Evolutionary conservation across 179 eudicot species (phyloP), one percentile per base, ranked within the genome.

Genomic region (Silene noctiflora): DNA sequence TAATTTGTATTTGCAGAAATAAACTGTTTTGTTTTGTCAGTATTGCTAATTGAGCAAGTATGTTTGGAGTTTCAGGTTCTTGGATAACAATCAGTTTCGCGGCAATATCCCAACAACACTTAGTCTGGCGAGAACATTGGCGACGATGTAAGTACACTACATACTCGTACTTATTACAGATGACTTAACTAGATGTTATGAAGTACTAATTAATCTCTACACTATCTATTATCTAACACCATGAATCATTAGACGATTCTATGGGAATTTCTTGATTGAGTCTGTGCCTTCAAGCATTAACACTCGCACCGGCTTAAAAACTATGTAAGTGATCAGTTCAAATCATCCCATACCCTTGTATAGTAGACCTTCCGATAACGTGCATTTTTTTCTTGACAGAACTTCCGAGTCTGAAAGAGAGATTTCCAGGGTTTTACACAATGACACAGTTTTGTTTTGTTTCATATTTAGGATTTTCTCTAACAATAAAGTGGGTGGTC

Each of bases 51-150:
- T 25, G 0, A 24, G 3, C 19, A 1, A 39, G n/a, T 6, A 35
- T 8, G 29, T 2, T 66, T 59, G 60, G 69, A 62, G 29, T 75
- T 42, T 42, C 20, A 93, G 98, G 84, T 89, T 93, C 14, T 81
- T 91, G 74, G 98, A 93, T 51, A 85, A 79, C 89, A 93, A 93
- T 79, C 78, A 77, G 70, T 67, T 93, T 44, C 79, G 62, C 8
- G 96, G 94, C 31, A 69, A 24, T 44, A 89, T 93, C 80, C 98
- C 98, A 13, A 35, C 88, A 17, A 85, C 89, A 0, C 74, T 93
- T 46, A 85, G 90, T 77, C 87, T 88, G 59, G 88, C 88, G 69
- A 59, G 65, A 59, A 71, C 75, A 60, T 35, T 93, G 86, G 91
- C 88, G 81, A 85, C 74, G 42, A 31, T 93, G 98, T 93, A 84